Evolutionary conservation across 2,329 filamentous ascomycete genomes (phyloP).

Genomic region (Fusarium fujikuroi): DNA sequence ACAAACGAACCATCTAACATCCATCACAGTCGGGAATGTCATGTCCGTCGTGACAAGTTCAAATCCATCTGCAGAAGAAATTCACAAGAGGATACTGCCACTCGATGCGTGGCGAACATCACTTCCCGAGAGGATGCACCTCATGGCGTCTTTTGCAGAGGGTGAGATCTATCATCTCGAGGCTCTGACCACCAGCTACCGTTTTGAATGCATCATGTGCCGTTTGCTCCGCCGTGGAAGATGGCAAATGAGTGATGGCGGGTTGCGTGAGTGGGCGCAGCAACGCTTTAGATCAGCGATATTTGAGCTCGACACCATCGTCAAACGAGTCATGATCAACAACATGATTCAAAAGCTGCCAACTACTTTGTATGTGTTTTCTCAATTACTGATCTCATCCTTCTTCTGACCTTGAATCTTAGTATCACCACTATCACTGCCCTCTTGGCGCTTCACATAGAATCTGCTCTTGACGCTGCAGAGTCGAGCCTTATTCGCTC

Average conservation of each 20-base stretch:
- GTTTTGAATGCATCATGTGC: slow-evolving; percentile 30
- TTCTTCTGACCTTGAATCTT: no score
- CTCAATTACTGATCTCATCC: no score
- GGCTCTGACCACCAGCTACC: slow-evolving; percentile 14
- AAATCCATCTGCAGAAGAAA: background rate
- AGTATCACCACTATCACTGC: slow-evolving; percentile 13
- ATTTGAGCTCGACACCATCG: slow-evolving; percentile 22
- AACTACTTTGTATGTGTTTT: slow-evolving; percentile 13
- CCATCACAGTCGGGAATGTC: background rate
- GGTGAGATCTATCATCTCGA: background rate
- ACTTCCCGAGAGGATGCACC: background rate
- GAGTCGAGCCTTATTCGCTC: background rate
- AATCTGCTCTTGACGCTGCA: background rate
- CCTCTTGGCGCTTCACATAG: background rate
- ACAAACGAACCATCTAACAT: background rate
- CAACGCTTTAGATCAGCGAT: slow-evolving; percentile 15
- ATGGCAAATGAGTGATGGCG: background rate
- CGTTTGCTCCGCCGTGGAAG: slow-evolving; percentile 16
- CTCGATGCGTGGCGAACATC: background rate
- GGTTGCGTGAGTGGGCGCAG: slow-evolving; percentile 16
- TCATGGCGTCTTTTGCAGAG: rapidly evolving
- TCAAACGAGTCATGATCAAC: slow-evolving; percentile 12
- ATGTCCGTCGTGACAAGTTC: background rate
- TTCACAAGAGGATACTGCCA: background rate
- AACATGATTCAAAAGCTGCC: background rate